These are phyloP conservation scores for Lathyrus oleraceus DNA, from an alignment of 306 rosid genomes.

Conservation along the genomic window DNA sequence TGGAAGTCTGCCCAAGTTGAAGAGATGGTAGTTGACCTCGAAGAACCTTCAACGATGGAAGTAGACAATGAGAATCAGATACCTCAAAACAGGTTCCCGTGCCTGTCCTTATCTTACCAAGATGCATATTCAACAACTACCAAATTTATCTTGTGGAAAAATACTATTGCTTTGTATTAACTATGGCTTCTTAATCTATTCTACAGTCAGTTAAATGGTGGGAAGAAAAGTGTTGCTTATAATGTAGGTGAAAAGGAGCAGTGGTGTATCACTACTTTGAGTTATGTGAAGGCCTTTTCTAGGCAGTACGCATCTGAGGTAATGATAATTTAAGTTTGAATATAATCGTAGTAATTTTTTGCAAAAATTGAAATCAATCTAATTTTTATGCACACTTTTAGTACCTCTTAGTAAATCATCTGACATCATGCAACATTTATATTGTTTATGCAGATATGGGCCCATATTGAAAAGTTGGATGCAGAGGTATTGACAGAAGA, in stretches of 20 bases:
- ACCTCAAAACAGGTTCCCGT: constrained; percentile 64
- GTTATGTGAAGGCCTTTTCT: constrained; percentile 92
- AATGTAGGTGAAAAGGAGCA: constrained; percentile 90
- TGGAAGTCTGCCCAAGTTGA: constrained; percentile 63
- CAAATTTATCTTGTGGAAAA: constrained; percentile 1
- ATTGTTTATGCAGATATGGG: constrained; percentile 79
- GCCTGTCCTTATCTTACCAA: neutral
- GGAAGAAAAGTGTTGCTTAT: constrained; percentile 49
- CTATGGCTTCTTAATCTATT: constrained; percentile 25
- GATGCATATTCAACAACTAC: neutral
- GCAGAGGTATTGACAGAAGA: constrained; percentile 66
- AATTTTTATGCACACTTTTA: neutral
- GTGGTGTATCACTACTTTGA: constrained; percentile 92
- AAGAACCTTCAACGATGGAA: constrained; percentile 82
- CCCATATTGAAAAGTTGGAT: constrained; percentile 78
- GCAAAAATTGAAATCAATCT: neutral
- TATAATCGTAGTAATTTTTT: neutral
- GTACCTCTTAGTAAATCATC: neutral
- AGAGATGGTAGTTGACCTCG: constrained; percentile 66
- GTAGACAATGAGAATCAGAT: constrained; percentile 70
- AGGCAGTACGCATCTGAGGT: constrained; percentile 99
- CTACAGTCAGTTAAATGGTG: constrained; percentile 78
- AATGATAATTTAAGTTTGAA: constrained; percentile 29
- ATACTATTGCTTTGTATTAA: constrained; percentile 7
- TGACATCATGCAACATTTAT: constrained; percentile 8